Conservation (phyloP, 2,329 filamentous ascomycete species). For the Botrytis porri region DNA sequence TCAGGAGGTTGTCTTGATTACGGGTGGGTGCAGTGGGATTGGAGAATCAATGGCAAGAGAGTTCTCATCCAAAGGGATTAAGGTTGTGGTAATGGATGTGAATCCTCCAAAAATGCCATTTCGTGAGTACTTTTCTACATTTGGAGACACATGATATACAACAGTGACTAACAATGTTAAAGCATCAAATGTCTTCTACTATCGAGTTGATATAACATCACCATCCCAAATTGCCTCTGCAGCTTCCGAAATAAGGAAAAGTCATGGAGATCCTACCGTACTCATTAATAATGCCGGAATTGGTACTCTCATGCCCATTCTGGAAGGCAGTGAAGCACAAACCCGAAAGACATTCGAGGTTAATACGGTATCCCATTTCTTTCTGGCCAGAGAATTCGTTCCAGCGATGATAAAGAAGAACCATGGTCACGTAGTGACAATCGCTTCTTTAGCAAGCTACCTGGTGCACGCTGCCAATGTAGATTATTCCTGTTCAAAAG, state of each 20-base stretch:
- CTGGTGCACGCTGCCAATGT: constrained; percentile 40
- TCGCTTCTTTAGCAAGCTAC: constrained; percentile 48
- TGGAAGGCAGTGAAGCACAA: constrained; percentile 53
- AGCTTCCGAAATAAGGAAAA: constrained; percentile 50
- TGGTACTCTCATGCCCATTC: constrained; percentile 55
- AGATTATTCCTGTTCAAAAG: constrained; percentile 68
- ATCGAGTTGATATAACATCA: constrained; percentile 65
- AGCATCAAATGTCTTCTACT: constrained; percentile 58
- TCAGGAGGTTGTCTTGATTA: constrained; percentile 69
- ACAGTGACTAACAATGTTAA: not conserved
- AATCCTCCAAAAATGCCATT: constrained; percentile 46
- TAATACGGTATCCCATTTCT: constrained; percentile 66
- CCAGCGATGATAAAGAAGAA: constrained; percentile 61
- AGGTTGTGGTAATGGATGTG: constrained; percentile 69
- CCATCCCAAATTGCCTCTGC: constrained; percentile 50
- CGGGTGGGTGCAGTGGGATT: constrained; percentile 71
- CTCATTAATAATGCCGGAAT: constrained; percentile 72
- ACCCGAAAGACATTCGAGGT: constrained; percentile 67
- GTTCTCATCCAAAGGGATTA: constrained; percentile 60
- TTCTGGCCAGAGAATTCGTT: constrained; percentile 62
- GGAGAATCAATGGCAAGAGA: constrained; percentile 53
- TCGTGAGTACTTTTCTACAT: constrained; percentile 23
- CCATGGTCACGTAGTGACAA: constrained; percentile 70
- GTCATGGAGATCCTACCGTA: constrained; percentile 63
- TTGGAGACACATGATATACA: constrained; percentile 9